Conservation (phyloP, 257 asterid species). For the Mitragyna speciosa region DNA sequence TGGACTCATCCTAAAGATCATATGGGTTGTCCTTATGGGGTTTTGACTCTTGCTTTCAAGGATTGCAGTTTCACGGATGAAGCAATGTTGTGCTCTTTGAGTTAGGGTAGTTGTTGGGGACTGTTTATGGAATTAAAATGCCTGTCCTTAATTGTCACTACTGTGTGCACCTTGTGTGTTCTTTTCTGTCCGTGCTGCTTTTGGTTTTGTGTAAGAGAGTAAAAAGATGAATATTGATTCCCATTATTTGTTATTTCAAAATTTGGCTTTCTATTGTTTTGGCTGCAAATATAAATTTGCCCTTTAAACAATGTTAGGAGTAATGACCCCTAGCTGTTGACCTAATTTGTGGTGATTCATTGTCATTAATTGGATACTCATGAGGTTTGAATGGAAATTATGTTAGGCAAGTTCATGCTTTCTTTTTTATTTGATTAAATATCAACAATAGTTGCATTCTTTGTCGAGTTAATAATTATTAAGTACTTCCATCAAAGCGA, state of each 20-base stretch:
- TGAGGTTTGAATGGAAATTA: no score
- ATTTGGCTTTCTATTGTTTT: no score
- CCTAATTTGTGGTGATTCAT: no score
- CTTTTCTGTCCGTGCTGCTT: background rate
- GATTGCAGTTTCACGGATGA: background rate
- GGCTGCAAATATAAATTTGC: background rate
- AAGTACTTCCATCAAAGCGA: no score
- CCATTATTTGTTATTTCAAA: background rate
- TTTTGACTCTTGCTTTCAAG: background rate
- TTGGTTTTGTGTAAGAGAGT: background rate
- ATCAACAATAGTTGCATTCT: no score
- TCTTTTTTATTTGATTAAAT: no score
- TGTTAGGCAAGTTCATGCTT: no score
- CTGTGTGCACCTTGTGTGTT: background rate
- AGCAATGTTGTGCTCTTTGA: background rate
- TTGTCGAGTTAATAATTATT: no score
- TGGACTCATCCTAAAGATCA: background rate
- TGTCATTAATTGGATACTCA: background rate
- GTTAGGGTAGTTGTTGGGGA: background rate
- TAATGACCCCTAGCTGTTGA: background rate
- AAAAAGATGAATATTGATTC: background rate
- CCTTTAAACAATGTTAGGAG: background rate
- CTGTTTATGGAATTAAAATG: background rate
- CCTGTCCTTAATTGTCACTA: background rate
- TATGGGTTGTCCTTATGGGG: background rate